Evolutionary conservation across 768 basidiomycete species (phyloP), one percentile per base, ranked within the genome.

Genomic region (Amanita inopinata): DNA sequence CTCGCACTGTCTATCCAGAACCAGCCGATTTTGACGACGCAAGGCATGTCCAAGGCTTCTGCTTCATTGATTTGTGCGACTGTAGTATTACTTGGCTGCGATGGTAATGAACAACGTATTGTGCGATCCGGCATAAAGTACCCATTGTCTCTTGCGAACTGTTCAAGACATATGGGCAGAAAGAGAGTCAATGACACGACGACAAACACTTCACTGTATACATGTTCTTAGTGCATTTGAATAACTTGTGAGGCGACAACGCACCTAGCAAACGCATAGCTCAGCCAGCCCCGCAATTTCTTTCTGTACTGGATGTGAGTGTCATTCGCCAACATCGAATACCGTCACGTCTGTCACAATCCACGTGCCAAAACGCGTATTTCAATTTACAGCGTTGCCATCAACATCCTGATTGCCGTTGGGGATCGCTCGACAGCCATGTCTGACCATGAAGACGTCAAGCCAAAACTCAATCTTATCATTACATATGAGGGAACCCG

Each of bases 101-200:
- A 34, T 3, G 58, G 47, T 5, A 47, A 14, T 7, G 64, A 60
- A 55, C 92, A 94, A 3, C 73, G 76, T n/a, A 62, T 48, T 0
- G 64, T 72, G 48, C 72, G 73, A 43, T 83, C 83, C 0, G 88
- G 88, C 12, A 80, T 63, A 1, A 88, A 57, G 52, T 70, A 86
- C 0, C 91, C 91, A 57, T 92, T 87, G 61, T 92, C 89, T 46
- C 89, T 63, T 2, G 91, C 91, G 49, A 92, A 89, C 59, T 93
- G 91, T 58, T 86, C 84, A 5, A 88, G 64, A 56, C 80, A 84
- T 51, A 90, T 83, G 2, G 88, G 86, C 1, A 90, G 69, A 54
- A 90, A 89, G 17, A 89, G 68, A 0, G 85, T 85, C 56, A 91
- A 61, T 0, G 81, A 84, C 11, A 86, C 85, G 36, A 86, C 76